Evolutionary conservation across 2,329 filamentous ascomycete species (phyloP).

Genomic region (Ceratocystis ficicola): DNA sequence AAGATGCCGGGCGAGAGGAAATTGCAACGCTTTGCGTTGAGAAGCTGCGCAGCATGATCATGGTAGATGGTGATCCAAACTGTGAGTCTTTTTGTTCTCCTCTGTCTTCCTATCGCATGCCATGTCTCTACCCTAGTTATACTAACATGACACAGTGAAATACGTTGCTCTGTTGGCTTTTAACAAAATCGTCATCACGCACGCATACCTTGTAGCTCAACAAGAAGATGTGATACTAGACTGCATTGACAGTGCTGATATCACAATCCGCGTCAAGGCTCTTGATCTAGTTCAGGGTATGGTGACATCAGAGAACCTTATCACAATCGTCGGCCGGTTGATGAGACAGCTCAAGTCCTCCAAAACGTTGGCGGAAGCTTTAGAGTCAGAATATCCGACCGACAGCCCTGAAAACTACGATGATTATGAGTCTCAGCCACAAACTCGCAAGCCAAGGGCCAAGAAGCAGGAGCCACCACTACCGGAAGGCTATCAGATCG

Average conservation of each 20-base stretch:
- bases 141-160: slow-evolving; percentile 53
- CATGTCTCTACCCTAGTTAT: background rate
- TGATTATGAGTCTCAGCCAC: slow-evolving; percentile 13
- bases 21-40: slow-evolving; percentile 84
- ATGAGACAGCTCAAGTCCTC: slow-evolving; percentile 72
- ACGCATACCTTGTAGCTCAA: slow-evolving; percentile 75
- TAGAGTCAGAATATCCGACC: background rate
- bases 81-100: slow-evolving; percentile 41
- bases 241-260: slow-evolving; percentile 89
- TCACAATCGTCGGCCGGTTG: slow-evolving; percentile 71
- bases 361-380: slow-evolving; percentile 21
- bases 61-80: slow-evolving; percentile 87
- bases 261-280: slow-evolving; percentile 87
- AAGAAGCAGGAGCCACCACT: slow-evolving; percentile 40
- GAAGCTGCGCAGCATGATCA: slow-evolving; percentile 87
- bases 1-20: slow-evolving; percentile 72
- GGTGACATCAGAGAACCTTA: slow-evolving; percentile 77
- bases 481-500: slow-evolving; percentile 73
- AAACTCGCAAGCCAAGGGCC: slow-evolving; percentile 6
- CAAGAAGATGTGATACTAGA: slow-evolving; percentile 95
- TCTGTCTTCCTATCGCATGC: background rate
- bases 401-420: slow-evolving; percentile 15
- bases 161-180: slow-evolving; percentile 93
- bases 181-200: slow-evolving; percentile 82
- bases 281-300: slow-evolving; percentile 86